A percentile compares a stretch with the other conserved stretches of the same genome.
Conservation (phyloP, 768 basidiomycete genomes). For the Pulveroboletus sp. region DNA sequence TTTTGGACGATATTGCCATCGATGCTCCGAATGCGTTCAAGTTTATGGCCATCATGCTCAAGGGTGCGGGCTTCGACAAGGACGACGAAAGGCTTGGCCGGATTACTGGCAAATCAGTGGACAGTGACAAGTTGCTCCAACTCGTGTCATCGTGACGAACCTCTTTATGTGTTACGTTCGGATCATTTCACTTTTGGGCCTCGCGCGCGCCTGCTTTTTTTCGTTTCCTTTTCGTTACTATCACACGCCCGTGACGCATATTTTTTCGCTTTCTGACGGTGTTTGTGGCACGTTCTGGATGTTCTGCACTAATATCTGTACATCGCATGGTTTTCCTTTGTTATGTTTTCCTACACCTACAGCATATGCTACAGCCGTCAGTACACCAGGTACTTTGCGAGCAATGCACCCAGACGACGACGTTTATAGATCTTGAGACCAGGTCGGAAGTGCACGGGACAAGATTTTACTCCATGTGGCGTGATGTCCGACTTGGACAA, state of each 20-base stretch:
- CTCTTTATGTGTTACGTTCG: conserved; percentile 13
- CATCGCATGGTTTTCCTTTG: conserved; percentile 22
- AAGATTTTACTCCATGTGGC: background rate
- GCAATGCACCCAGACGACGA: conserved; percentile 21
- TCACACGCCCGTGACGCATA: conserved; percentile 7
- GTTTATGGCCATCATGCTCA: conserved; percentile 73
- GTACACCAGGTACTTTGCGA: conserved; percentile 22
- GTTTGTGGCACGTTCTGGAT: conserved; percentile 24
- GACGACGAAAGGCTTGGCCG: conserved; percentile 57
- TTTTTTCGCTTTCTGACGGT: conserved; percentile 26
- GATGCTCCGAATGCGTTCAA: conserved; percentile 87
- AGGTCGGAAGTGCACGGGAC: background rate
- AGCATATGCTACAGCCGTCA: conserved; percentile 23
- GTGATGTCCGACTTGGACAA: background rate
- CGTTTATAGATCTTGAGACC: background rate
- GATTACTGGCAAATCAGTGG: conserved; percentile 60
- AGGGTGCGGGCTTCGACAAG: conserved; percentile 56
- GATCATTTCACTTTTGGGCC: conserved; percentile 14
- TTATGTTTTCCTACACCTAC: conserved; percentile 18
- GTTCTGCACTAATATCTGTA: conserved; percentile 30
- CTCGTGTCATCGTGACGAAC: conserved; percentile 45
- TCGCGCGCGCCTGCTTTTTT: conserved; percentile 8
- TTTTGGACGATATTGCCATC: conserved; percentile 85
- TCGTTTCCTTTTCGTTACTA: background rate
- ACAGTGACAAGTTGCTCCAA: conserved; percentile 56